Evolutionary conservation across 1,139 yeast species (phyloP), one percentile per base, ranked within the genome.

Genomic region (Sugiyamaella japonica): DNA sequence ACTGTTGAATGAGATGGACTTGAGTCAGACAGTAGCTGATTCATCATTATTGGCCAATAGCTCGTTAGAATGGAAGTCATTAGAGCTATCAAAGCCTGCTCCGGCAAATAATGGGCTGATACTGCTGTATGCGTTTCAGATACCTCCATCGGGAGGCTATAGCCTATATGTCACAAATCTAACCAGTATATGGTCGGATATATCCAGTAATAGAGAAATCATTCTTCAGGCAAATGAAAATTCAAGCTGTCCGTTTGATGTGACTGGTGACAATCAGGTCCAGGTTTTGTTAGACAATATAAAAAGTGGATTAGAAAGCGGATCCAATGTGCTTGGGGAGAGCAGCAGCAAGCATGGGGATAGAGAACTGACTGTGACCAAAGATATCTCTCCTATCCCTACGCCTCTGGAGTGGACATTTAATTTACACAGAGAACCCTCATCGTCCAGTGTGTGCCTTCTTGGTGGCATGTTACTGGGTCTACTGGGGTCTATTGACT

Each of bases 321-420:
- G 41, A 3, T 37, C 32, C 10, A 52, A 47, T 37, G 16, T 42
- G 8, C 31, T 43, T 10, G 17, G 13, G 10, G 42, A 45, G 46
- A 13, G 15, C 8, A 15, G 15, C 8, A 15, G 8, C 34, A 49
- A 17, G 5, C 20, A 7, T 2, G 41, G 28, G 2, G 45, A 5
- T 5, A 36, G 15, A 23, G 36, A 41, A 23, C 31, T 56, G 6
- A 50, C 13, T 40, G 41, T 54, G 7, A 23, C 45, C 13, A 52
- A 52, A 31, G 54, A 51, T 29, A 13, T 50, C 23, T 34, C 46
- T 8, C 57, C 54, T 10, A 49, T 52, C 37, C 56, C 56, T 7
- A 55, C 49, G n/a, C 56, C 56, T 7, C 40, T 60, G 15, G 52
- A 48, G 28, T 60, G 61, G 61, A 45, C 42, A 1, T 58, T 59